Evolutionary conservation across 2,329 filamentous ascomycete species (phyloP).

Genomic region (Fusarium avenaceum): DNA sequence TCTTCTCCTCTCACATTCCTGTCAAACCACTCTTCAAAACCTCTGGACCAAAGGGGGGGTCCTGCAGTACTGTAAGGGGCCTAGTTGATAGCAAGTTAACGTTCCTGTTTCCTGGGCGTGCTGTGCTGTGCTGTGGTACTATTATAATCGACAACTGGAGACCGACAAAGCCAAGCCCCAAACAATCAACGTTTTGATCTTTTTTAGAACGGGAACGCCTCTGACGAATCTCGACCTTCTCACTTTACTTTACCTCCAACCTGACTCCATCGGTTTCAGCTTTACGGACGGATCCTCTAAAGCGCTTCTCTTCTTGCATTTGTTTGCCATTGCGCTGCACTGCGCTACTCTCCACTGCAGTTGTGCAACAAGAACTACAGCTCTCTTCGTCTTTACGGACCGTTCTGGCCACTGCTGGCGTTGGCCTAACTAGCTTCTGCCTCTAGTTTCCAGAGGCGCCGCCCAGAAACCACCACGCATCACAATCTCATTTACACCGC

Average conservation of each 20-base stretch:
- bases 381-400: constrained; percentile 26
- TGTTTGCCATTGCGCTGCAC: constrained; percentile 17
- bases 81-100: not conserved
- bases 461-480: constrained; percentile 16
- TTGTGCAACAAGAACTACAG: not conserved
- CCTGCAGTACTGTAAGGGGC: constrained; percentile 2
- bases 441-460: constrained; percentile 19
- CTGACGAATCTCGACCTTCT: constrained; percentile 27
- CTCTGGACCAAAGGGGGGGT: constrained; percentile 17
- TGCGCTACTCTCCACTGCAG: too few species aligned
- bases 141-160: not conserved
- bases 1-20: constrained; percentile 22
- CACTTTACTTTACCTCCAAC: constrained; percentile 29
- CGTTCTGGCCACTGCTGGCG: constrained; percentile 43
- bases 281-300: constrained; percentile 22
- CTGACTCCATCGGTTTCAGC: constrained; percentile 29
- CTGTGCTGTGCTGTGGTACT: not conserved
- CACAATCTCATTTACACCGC: constrained; percentile 38
- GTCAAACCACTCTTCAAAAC: constrained; percentile 15
- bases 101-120: not conserved
- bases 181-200: constrained; percentile 29
- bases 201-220: constrained; percentile 31
- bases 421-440: constrained; percentile 24
- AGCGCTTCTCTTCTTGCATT: constrained; percentile 14
- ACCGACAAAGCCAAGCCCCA: constrained; percentile 13